Evolutionary conservation across 768 basidiomycete genomes (phyloP).

Genomic region (Suillus occidentalis): DNA sequence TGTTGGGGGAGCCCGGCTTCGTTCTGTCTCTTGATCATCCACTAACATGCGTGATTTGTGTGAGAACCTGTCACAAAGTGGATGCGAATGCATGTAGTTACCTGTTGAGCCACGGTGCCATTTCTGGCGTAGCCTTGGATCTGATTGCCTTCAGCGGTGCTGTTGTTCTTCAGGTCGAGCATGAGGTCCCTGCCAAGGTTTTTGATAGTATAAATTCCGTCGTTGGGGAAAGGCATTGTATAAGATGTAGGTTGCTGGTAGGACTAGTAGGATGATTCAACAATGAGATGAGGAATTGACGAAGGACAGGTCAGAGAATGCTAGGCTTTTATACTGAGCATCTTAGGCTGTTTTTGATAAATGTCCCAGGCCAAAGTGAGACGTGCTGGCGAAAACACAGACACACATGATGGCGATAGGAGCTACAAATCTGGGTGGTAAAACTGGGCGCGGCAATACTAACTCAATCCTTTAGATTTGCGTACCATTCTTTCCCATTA

Average conservation of each 20-base stretch:
- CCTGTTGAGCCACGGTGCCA: background rate
- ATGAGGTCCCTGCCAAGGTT: background rate
- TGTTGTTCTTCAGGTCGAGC: background rate
- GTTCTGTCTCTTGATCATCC: background rate
- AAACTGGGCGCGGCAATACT: background rate
- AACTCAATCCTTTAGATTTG: background rate
- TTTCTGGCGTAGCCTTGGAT: background rate
- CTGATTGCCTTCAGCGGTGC: background rate
- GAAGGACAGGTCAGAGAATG: background rate
- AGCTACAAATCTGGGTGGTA: background rate
- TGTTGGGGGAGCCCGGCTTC: background rate
- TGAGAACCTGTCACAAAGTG: background rate
- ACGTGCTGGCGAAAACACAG: background rate
- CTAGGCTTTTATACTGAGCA: background rate
- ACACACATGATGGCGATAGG: background rate
- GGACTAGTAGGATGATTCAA: background rate
- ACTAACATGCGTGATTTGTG: background rate
- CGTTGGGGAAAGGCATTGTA: background rate
- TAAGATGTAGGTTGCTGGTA: background rate
- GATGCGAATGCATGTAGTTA: background rate
- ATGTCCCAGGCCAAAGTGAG: background rate
- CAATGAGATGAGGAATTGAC: background rate
- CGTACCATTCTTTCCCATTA: background rate
- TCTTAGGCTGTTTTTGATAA: background rate
- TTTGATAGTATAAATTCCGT: background rate